Base-by-base conservation (phyloP, 495 filamentous ascomycete genomes). In the Xylaria grammica region DNA sequence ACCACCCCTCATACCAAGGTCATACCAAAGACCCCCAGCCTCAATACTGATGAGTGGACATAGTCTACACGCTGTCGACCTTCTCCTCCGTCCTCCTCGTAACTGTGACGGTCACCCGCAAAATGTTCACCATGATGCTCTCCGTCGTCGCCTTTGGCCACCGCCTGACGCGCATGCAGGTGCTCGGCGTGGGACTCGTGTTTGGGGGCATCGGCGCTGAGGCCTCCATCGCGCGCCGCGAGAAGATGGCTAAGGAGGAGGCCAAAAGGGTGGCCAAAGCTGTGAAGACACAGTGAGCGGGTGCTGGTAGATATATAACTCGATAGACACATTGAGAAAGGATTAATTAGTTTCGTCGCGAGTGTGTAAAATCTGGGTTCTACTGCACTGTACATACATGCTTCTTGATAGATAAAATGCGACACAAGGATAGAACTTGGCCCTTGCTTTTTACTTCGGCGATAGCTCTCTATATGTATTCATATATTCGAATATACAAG, bases 81-180 rank as follows among this genome's bases (percentile, higher is more conserved):
- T 99, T 99, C 79, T 95, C 91, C 36, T 93, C 90, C 9, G 82
- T 99, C 60, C 83, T 98, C 54, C 87, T 99, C 29, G 95, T 97
- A 13, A 99, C 95, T 10, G 93, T 99, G 0, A 99, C 94, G 2
- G 95, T 99, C 11, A 99, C 95, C 48, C 84, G 95, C 67, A 99
- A 99, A 81, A 99, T 99, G 96, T 84, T 97, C 72, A 97, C 93
- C 63, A 99, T 99, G 95, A 90, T 98, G 65, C 83, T 99, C 46
- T 94, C 90, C 64, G 95, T 99, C 27, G 81, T 98, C 56, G 92
- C 91, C 81, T 99, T 97, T 77, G 95, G 96, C 30, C 96, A 99
- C 74, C 85, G 84, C 55, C 81, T 99, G 56, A 89, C 85, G 22
- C 76, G 81, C 38, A 96, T 94, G 81, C 95, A 99, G 79, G 92